Percentiles rank a stretch among this genome's conserved stretches.
Evolutionary conservation across 2,329 filamentous ascomycete species (phyloP).

Genomic region (Zelopaecilomyces penicillatus): DNA sequence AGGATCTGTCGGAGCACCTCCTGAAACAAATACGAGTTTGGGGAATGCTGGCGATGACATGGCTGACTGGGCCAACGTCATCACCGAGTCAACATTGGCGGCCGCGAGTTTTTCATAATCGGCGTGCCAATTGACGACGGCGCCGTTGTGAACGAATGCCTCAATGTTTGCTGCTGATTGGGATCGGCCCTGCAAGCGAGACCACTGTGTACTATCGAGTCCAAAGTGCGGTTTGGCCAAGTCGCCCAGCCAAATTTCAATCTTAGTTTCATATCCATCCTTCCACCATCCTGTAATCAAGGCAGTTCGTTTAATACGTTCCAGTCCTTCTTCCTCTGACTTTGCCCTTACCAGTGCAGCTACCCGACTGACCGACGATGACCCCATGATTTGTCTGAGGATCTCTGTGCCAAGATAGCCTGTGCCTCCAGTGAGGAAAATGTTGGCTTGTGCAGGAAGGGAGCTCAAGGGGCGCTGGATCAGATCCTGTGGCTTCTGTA

Average conservation of each 20-base stretch:
- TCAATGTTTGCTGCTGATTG: conserved; percentile 48
- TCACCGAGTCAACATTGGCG: conserved; percentile 54
- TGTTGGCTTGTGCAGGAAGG: conserved; percentile 1
- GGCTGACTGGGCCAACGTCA: conserved; percentile 11
- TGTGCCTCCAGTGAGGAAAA: conserved; percentile 13
- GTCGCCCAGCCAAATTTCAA: conserved; percentile 5
- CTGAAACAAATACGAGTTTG: conserved; percentile 17
- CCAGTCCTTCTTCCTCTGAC: background rate
- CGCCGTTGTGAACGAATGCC: conserved; percentile 73
- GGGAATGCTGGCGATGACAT: conserved; percentile 8
- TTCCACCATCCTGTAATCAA: conserved; percentile 5
- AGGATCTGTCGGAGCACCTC: conserved; percentile 10
- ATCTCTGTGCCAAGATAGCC: conserved; percentile 11
- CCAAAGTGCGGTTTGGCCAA: conserved; percentile 60
- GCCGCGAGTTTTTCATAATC: conserved; percentile 63
- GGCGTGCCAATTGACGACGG: conserved; percentile 70
- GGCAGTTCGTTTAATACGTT: conserved; percentile 3
- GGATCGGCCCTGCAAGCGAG: conserved; percentile 35
- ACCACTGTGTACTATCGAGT: conserved; percentile 53
- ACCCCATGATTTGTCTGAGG: conserved; percentile 3
- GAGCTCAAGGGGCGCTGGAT: background rate
- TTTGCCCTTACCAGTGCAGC: conserved; percentile 3
- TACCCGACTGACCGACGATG: background rate
- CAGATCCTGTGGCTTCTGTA: background rate
- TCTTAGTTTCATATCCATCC: conserved; percentile 1